These are phyloP conservation scores for Pyrenula aspistea DNA, from an alignment of 495 filamentous ascomycete genomes.

Conservation along the genomic window DNA sequence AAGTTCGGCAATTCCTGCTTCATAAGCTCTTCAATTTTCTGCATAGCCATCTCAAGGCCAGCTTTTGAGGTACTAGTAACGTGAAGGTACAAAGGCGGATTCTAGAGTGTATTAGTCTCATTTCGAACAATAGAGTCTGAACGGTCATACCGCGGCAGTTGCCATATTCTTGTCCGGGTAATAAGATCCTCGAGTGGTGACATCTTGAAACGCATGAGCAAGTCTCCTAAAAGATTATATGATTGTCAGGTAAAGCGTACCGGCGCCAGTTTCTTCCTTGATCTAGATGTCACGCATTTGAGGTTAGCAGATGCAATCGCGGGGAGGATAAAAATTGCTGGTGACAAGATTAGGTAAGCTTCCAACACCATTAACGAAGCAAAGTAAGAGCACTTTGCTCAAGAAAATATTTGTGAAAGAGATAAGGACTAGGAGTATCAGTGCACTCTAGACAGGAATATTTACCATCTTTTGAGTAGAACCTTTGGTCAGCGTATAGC, in stretches of 20 bases:
- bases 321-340: constrained; percentile 56
- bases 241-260: constrained; percentile 65
- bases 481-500: constrained; percentile 95
- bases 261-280: constrained; percentile 99
- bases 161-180: constrained; percentile 97
- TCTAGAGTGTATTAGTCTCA: constrained; percentile 37
- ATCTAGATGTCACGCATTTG: constrained; percentile 90
- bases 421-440: constrained; percentile 59
- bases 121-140: not conserved
- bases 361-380: constrained; percentile 51
- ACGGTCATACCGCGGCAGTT: constrained; percentile 64
- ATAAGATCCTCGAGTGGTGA: constrained; percentile 92
- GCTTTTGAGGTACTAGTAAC: constrained; percentile 88
- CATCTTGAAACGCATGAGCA: constrained; percentile 78
- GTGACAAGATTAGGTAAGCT: constrained; percentile 72
- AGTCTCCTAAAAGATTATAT: constrained; percentile 36
- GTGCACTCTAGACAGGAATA: constrained; percentile 59
- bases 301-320: constrained; percentile 98
- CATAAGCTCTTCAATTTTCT: constrained; percentile 86
- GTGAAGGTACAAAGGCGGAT: constrained; percentile 87
- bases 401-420: constrained; percentile 14
- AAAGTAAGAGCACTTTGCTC: constrained; percentile 21
- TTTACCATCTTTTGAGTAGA: constrained; percentile 99
- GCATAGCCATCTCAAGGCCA: constrained; percentile 77
- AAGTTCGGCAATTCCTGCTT: constrained; percentile 91